Percentiles rank a stretch among this genome's conserved stretches.
phyloP scores from a whole-genome alignment of 179 eudicot genomes.

The Beta macrorhiza region DNA sequence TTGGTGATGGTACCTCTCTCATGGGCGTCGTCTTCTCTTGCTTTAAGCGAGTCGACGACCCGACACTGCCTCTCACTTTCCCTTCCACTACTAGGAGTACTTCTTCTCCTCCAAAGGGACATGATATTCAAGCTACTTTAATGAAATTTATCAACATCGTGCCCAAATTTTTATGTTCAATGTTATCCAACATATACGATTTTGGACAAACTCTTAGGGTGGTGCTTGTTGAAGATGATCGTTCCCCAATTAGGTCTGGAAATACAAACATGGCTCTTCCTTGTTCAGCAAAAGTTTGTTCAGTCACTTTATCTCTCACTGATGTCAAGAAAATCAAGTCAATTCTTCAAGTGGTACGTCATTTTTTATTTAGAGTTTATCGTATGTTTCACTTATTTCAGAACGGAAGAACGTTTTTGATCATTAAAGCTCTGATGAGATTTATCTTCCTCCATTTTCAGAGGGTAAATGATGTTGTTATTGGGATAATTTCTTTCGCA shows the following conservation, averaged over 20 bases:
- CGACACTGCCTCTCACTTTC: background rate
- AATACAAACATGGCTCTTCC: background rate
- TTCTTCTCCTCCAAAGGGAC: background rate
- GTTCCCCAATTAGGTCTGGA: constrained; percentile 8
- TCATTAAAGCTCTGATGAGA: background rate
- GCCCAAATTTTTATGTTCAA: background rate
- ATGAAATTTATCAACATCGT: background rate
- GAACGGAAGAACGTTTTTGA: background rate
- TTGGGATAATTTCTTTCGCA: background rate
- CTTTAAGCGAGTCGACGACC: background rate
- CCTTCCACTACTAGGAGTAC: background rate
- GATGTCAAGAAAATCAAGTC: constrained; percentile 12
- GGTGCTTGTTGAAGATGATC: background rate
- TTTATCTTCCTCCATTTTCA: background rate
- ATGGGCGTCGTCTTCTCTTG: background rate
- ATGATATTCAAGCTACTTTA: background rate
- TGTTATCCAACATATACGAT: background rate
- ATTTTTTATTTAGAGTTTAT: no score
- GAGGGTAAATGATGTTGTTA: constrained; percentile 15
- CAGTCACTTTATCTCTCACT: background rate
- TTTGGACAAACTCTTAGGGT: constrained; percentile 1
- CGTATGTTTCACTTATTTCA: no score
- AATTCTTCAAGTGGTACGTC: background rate
- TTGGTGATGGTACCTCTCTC: constrained; percentile 4
- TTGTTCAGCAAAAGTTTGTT: background rate